Evolutionary conservation across 2,329 filamentous ascomycete genomes (phyloP).

Genomic region (Cyphellophora europaea): DNA sequence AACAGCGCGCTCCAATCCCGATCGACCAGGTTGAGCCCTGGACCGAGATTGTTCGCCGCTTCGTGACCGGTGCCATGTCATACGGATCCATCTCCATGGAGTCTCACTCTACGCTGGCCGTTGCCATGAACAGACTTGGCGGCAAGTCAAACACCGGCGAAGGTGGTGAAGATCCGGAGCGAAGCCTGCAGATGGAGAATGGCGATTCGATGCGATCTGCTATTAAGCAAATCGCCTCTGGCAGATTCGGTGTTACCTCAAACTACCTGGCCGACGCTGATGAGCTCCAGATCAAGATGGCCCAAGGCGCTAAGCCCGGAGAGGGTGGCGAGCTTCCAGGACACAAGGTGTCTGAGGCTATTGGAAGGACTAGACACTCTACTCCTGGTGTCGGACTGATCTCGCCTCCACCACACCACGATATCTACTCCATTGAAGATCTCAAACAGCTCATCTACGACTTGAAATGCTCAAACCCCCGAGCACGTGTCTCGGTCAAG

Average conservation of each 20-base stretch:
- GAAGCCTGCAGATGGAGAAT: slow-evolving; percentile 75
- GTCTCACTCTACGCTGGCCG: slow-evolving; percentile 87
- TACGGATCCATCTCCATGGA: slow-evolving; percentile 99
- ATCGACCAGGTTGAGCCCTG: slow-evolving; percentile 97
- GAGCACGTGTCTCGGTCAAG: slow-evolving; percentile 89
- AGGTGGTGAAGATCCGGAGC: slow-evolving; percentile 90
- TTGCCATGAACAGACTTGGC: slow-evolving; percentile 93
- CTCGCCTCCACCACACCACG: slow-evolving; percentile 90
- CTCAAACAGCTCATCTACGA: slow-evolving; percentile 97
- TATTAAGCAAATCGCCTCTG: slow-evolving; percentile 95
- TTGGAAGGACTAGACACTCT: slow-evolving; percentile 89
- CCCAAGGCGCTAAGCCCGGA: slow-evolving; percentile 93
- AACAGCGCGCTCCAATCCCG: slow-evolving; percentile 71
- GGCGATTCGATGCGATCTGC: slow-evolving; percentile 95
- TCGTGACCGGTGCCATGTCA: slow-evolving; percentile 96
- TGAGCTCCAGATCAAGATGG: slow-evolving; percentile 98
- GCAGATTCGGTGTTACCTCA: slow-evolving; percentile 91
- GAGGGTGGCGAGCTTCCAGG: slow-evolving; percentile 95
- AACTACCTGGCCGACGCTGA: slow-evolving; percentile 92
- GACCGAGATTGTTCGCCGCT: slow-evolving; percentile 94
- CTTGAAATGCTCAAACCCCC: slow-evolving; percentile 89
- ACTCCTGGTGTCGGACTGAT: slow-evolving; percentile 94
- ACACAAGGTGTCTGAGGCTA: slow-evolving; percentile 91
- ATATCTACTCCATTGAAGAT: slow-evolving; percentile 98
- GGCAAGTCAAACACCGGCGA: slow-evolving; percentile 98